Evolutionary conservation across 1,284 basidiomycete species (phyloP).

Genomic region (Cryptococcus sp.): DNA sequence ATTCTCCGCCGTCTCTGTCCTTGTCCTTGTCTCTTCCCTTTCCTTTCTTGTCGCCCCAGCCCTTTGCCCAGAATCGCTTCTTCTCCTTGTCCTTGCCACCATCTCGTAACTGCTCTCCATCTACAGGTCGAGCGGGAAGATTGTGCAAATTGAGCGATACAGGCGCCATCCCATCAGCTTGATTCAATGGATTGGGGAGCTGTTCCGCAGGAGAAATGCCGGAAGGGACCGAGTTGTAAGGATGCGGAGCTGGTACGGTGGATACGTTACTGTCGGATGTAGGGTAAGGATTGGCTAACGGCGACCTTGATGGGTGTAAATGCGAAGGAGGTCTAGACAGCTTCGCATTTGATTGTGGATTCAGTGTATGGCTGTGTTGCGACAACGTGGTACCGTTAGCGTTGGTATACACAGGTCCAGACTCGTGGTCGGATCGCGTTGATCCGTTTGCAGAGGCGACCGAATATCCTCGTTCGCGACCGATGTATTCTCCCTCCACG

Average conservation of each 20-base stretch:
- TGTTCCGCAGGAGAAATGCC: not conserved
- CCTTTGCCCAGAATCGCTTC: conserved; percentile 40
- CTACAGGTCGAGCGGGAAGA: conserved; percentile 4
- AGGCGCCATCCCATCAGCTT: too few relatives aligned
- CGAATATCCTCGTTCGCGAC: conserved; percentile 11
- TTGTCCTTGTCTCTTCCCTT: conserved; percentile 23
- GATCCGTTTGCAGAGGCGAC: conserved; percentile 10
- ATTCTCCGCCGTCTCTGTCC: conserved; percentile 9
- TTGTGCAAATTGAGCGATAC: not conserved
- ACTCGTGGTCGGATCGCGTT: conserved; percentile 27
- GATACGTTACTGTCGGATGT: conserved; percentile 1
- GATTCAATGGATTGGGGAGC: not conserved
- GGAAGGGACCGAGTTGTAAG: conserved; percentile 1
- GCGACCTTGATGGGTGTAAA: conserved; percentile 10
- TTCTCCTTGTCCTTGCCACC: conserved; percentile 33
- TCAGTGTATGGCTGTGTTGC: conserved; percentile 5
- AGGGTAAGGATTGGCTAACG: conserved; percentile 17
- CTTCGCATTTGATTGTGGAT: not conserved
- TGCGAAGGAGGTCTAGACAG: not conserved
- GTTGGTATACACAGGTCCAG: conserved; percentile 9
- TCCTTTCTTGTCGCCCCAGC: conserved; percentile 24
- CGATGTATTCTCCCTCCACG: conserved; percentile 9
- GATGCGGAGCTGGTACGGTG: not conserved
- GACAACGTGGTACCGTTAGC: conserved; percentile 13
- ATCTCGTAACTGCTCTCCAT: conserved; percentile 9